phyloP scores from a whole-genome alignment of 768 basidiomycete species.

The Leucocoprinus leucothites region DNA sequence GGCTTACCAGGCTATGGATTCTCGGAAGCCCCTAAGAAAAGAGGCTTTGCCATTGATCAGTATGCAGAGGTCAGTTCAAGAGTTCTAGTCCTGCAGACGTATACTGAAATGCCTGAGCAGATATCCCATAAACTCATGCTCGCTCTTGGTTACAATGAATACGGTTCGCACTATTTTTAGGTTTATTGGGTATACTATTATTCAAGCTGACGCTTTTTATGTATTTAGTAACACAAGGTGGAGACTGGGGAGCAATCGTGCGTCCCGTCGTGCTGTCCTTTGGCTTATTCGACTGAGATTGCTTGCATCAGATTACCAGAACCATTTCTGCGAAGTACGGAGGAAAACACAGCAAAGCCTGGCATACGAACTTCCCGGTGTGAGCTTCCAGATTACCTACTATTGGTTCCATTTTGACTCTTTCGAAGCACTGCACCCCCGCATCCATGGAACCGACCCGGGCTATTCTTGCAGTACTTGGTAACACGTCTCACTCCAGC shows the following conservation, averaged over 20 bases:
- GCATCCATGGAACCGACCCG: slow-evolving; percentile 20
- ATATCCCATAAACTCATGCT: slow-evolving; percentile 48
- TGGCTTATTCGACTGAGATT: background rate
- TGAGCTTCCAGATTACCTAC: slow-evolving; percentile 20
- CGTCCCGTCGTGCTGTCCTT: background rate
- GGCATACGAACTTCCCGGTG: slow-evolving; percentile 48
- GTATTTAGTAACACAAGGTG: slow-evolving; percentile 26
- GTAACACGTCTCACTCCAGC: slow-evolving; percentile 24
- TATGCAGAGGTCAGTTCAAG: slow-evolving; percentile 46
- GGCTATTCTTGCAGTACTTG: slow-evolving; percentile 23
- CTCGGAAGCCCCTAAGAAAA: slow-evolving; percentile 49
- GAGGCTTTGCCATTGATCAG: slow-evolving; percentile 43
- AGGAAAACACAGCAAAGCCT: slow-evolving; percentile 42
- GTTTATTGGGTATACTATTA: background rate
- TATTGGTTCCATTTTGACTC: background rate
- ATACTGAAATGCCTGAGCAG: slow-evolving; percentile 18
- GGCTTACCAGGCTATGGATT: slow-evolving; percentile 64
- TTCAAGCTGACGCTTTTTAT: no score
- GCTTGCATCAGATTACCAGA: slow-evolving; percentile 21
- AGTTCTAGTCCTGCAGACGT: background rate
- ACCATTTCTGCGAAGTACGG: slow-evolving; percentile 28
- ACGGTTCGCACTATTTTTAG: slow-evolving; percentile 27
- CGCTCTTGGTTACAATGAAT: slow-evolving; percentile 43
- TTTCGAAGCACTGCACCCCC: slow-evolving; percentile 17
- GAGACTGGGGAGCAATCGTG: slow-evolving; percentile 22